A percentile compares a stretch with the other conserved stretches of the same genome.
phyloP scores from a whole-genome alignment of 352 stramenopile species.

The Elongisporangium senticosum region DNA sequence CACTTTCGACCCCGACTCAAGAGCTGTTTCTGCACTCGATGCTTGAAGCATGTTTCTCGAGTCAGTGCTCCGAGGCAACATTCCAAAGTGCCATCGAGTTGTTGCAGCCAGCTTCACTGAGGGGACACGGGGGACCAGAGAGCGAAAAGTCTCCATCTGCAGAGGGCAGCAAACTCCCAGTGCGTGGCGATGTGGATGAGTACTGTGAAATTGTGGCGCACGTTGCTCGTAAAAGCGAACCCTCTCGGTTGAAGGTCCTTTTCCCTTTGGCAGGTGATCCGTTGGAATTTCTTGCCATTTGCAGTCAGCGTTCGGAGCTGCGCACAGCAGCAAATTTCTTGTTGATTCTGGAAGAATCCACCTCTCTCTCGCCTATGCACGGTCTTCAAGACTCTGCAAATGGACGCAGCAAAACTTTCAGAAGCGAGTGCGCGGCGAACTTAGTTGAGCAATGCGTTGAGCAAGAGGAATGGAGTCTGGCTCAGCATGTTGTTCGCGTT shows the following conservation, averaged over 20 bases:
- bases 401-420: conserved; percentile 13
- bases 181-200: conserved; percentile 47
- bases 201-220: conserved; percentile 84
- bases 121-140: background rate
- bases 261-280: conserved; percentile 69
- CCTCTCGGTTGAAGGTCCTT: conserved; percentile 59
- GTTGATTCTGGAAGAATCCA: conserved; percentile 62
- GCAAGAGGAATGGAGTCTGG: conserved; percentile 68
- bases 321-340: conserved; percentile 81
- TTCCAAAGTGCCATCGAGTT: conserved; percentile 46
- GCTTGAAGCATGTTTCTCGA: conserved; percentile 58
- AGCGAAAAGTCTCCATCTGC: background rate
- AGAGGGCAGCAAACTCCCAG: background rate
- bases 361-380: conserved; percentile 6
- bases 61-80: conserved; percentile 32
- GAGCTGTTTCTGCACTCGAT: conserved; percentile 80
- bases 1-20: conserved; percentile 60
- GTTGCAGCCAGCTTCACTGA: conserved; percentile 23
- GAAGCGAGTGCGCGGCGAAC: conserved; percentile 54
- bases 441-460: conserved; percentile 67
- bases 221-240: conserved; percentile 80
- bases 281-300: conserved; percentile 52
- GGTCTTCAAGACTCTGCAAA: background rate
- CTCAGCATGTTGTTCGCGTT: conserved; percentile 74
- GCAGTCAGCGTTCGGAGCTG: conserved; percentile 59